Base-by-base conservation (phyloP, 164 flowering plant genomes). In the Dillenia suffruticosa region DNA sequence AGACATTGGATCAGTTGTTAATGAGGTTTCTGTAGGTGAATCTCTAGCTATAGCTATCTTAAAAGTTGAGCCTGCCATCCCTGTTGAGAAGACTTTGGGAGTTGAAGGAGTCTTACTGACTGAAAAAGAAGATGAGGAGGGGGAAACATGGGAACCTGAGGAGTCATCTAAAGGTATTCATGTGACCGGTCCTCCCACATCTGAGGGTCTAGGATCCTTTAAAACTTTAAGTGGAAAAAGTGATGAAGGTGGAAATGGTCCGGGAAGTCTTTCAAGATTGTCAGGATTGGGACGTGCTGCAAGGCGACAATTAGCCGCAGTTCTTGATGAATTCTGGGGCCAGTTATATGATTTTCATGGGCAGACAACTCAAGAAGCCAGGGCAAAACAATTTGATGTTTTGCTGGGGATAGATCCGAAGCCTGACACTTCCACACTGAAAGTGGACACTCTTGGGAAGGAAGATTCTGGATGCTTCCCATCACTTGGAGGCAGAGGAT, bases 311-410 rank as follows among this genome's bases (percentile, higher is more conserved):
- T 72, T 95, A 62, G 85, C 97, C 68, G 64, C 76, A 12, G 70
- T 79, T 67, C 97, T 95, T 62, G 94, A 95, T 71, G 97, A 90
- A 52, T 95, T 92, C 74, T 94, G 99, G 99, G 96, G 90, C 13
- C 89, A 91, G 72, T 62, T 94, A 61, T 94, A 80, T 74, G 94
- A 95, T 74, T 82, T 74, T 65, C 97, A 95, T 75, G 99, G 99
- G 13, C 85, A 79, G 54, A 56, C 73, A 15, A 88, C 88, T 58
- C 70, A 68, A 68, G 96, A 90, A 64, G 97, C 94, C 12, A 89
- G 77, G 71, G 66, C 76, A 10, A 89, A 76, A 75, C 81, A 75
- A 63, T 55, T 89, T 50, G 88, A 88, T 72, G 32, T 64, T 14
- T 56, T 94, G 63, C 71, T 85, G 46, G 92, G 84, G 45, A 46